These are phyloP conservation scores for Piromyces sp. DNA, from an alignment of 192 early-diverging fungal species.

Conservation along the genomic window DNA sequence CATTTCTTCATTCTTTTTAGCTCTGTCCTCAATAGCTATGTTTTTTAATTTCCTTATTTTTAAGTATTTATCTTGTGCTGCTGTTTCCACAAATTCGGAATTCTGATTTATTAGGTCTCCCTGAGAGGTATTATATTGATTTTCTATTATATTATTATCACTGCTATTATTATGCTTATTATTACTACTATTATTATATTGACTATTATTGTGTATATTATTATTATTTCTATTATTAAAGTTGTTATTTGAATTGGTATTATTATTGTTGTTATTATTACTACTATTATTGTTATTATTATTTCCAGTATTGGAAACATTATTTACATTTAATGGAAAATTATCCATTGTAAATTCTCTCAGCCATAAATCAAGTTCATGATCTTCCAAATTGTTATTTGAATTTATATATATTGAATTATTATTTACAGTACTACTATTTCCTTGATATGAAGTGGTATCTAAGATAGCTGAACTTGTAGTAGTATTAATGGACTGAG, in stretches of 20 bases:
- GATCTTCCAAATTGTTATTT: not conserved
- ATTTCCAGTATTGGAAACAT: not conserved
- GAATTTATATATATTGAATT: not conserved
- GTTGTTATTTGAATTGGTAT: too few species aligned
- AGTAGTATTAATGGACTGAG: not conserved
- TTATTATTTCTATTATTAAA: too few species aligned
- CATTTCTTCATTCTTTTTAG: not conserved
- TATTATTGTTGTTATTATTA: too few species aligned
- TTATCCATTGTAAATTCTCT: not conserved
- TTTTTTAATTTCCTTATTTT: not conserved
- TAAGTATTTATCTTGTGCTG: not conserved
- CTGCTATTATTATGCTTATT: too few species aligned
- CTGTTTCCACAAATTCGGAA: not conserved
- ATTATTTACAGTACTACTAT: not conserved
- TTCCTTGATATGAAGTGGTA: not conserved
- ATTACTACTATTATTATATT: too few species aligned
- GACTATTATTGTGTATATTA: too few species aligned
- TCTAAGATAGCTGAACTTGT: not conserved
- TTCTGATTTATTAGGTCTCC: not conserved
- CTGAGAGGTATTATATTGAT: not conserved
- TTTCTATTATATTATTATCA: not conserved
- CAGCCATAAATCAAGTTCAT: not conserved
- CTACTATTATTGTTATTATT: too few species aligned
- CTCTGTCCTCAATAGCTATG: not conserved
- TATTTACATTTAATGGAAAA: not conserved